Base-by-base conservation (phyloP, 2,329 filamentous ascomycete genomes). In the Nakataea oryzae region DNA sequence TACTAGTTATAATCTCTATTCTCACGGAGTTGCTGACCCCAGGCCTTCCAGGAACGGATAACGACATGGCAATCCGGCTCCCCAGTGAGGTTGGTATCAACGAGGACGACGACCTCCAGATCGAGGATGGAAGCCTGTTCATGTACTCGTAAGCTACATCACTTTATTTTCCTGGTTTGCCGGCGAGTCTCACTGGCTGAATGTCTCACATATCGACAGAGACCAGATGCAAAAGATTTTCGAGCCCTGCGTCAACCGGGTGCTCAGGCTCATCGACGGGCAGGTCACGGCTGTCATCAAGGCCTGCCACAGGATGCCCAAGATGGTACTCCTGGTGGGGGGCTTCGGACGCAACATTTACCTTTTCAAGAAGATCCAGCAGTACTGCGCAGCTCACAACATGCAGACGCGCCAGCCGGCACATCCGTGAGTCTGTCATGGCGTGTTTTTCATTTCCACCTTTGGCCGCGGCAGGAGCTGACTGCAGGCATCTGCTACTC, bases 301-400 rank as follows among this genome's bases (percentile, higher is more conserved):
- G 30, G 57, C 58, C 26, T 47, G 56, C 8, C 58, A 47, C 24
- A 57, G 62, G 17, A 63, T 62, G 56, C 64, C 63, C 14, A 64
- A 61, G 62, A 63, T 64, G 62, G 64, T 65, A 3, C 60, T 65
- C 26, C 62, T 65, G 11, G 64, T 65, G 17, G 64, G 64, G 30
- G 64, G 64, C 26, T 65, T 65, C 54, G 64, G 64, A 3, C 27
- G 62, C 29, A 65, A 65, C 57, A 58, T 56, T 12, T 63, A 64
- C 57, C 61, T 65, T 30, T 65, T 62, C 61, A 30, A 34, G 24
- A 62, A 62, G 47, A 61, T 65, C 58, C 30, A 63, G 50, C 62
- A 64, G 54, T 64, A 65, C 61, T 65, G 64, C 27, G 28, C 50
- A 9, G 55, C 60, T 32, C 62, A 59, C 30, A 61, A 61, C 50